Evolutionary conservation across 2,329 filamentous ascomycete genomes (phyloP).

Genomic region (Colletotrichum paranaense): DNA sequence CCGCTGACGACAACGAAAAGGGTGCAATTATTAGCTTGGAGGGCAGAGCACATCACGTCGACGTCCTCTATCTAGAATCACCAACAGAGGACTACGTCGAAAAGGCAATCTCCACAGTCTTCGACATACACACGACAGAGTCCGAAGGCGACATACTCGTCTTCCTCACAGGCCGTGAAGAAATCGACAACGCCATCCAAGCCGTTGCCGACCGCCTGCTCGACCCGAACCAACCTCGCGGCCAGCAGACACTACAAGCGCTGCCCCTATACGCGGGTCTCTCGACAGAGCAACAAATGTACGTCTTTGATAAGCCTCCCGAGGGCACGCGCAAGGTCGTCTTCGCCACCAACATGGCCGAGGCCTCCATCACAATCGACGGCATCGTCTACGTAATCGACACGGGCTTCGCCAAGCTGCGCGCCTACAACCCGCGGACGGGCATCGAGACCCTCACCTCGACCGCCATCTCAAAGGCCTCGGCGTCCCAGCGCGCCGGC

Average conservation of each 20-base stretch:
- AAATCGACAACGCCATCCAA: conserved; percentile 88
- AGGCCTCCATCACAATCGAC: conserved; percentile 94
- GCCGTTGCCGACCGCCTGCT: conserved; percentile 60
- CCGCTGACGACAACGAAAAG: conserved; percentile 40
- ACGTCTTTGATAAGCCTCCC: conserved; percentile 87
- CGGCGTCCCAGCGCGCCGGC: conserved; percentile 90
- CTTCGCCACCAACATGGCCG: conserved; percentile 94
- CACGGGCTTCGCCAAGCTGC: conserved; percentile 89
- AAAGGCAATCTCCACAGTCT: conserved; percentile 82
- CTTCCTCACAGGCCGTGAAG: conserved; percentile 92
- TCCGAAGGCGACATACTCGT: conserved; percentile 87
- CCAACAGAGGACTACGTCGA: conserved; percentile 90
- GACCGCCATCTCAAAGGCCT: conserved; percentile 87
- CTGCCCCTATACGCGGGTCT: conserved; percentile 91
- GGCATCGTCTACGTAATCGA: conserved; percentile 94
- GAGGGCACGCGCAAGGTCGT: conserved; percentile 91
- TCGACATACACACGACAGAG: conserved; percentile 88
- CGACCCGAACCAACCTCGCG: conserved; percentile 49
- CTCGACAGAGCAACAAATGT: conserved; percentile 92
- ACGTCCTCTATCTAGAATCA: conserved; percentile 81
- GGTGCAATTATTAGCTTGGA: conserved; percentile 81
- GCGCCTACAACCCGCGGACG: conserved; percentile 84
- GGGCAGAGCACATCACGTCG: conserved; percentile 89
- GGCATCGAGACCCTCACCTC: conserved; percentile 90
- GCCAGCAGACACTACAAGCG: conserved; percentile 70